Evolutionary conservation across 2,329 filamentous ascomycete species (phyloP).

Genomic region (Aspergillus sp.): DNA sequence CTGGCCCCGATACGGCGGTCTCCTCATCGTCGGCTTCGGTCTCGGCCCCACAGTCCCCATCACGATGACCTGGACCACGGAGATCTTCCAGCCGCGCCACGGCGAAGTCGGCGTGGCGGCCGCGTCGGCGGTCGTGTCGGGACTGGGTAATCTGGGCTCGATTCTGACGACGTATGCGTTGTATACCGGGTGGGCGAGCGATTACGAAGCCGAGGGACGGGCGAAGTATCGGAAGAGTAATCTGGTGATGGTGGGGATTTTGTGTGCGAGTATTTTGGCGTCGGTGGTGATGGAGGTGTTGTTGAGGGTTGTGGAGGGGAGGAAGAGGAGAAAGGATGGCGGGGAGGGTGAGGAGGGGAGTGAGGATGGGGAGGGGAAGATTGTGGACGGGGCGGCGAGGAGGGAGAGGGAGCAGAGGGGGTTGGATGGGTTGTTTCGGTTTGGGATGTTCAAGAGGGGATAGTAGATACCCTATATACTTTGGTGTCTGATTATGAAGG

Average conservation of each 20-base stretch:
- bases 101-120: slow-evolving; percentile 89
- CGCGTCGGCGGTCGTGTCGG: slow-evolving; percentile 80
- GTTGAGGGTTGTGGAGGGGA: slow-evolving; percentile 48
- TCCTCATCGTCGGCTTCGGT: slow-evolving; percentile 88
- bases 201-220: slow-evolving; percentile 62
- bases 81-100: slow-evolving; percentile 86
- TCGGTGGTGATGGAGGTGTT: slow-evolving; percentile 64
- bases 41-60: slow-evolving; percentile 88
- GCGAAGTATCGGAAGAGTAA: slow-evolving; percentile 80
- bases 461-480: too few species aligned
- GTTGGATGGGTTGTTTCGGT: slow-evolving; percentile 31
- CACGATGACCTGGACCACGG: slow-evolving; percentile 90
- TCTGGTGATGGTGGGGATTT: slow-evolving; percentile 81
- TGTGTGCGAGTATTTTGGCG: slow-evolving; percentile 73
- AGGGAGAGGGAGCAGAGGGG: slow-evolving; percentile 38
- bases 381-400: slow-evolving; percentile 35
- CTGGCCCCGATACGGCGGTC: slow-evolving; percentile 83
- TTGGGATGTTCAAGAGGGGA: slow-evolving; percentile 7
- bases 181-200: slow-evolving; percentile 81
- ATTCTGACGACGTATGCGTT: slow-evolving; percentile 86
- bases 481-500: too few species aligned
- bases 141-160: slow-evolving; percentile 81
- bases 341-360: not conserved
- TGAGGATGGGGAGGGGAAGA: slow-evolving; percentile 14
- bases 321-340: slow-evolving; percentile 9